A percentile compares a stretch with the other conserved stretches of the same genome.
These are phyloP conservation scores for Dendryphion nanum DNA, from an alignment of 2,329 filamentous ascomycete genomes.

Conservation along the genomic window DNA sequence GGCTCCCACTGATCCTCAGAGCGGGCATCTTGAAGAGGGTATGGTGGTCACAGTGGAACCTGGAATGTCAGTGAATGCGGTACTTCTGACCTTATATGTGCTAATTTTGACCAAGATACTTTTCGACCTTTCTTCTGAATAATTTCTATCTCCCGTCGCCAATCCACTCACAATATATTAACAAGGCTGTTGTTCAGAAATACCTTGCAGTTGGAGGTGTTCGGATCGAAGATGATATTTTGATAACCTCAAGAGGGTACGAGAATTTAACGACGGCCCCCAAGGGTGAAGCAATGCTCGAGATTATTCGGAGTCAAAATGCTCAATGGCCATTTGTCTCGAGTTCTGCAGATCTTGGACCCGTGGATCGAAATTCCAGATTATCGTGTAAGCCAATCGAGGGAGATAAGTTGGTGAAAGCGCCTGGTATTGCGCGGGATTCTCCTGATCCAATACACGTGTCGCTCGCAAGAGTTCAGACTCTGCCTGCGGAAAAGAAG, in stretches of 20 bases:
- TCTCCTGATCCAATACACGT: slow-evolving; percentile 10
- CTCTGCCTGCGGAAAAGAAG: slow-evolving; percentile 15
- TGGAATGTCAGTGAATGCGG: slow-evolving; percentile 41
- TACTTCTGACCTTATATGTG: background rate
- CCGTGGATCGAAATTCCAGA: background rate
- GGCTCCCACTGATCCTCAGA: slow-evolving; percentile 31
- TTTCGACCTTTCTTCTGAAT: slow-evolving; percentile 83
- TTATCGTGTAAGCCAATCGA: no score
- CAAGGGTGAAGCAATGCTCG: slow-evolving; percentile 66
- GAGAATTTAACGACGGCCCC: slow-evolving; percentile 72
- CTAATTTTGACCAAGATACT: slow-evolving; percentile 64
- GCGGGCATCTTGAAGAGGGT: slow-evolving; percentile 47
- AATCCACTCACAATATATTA: slow-evolving; percentile 72
- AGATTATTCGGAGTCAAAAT: slow-evolving; percentile 45
- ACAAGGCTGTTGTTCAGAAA: slow-evolving; percentile 67
- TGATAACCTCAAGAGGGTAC: slow-evolving; percentile 67
- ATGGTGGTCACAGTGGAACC: slow-evolving; percentile 59
- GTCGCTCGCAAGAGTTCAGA: slow-evolving; percentile 20
- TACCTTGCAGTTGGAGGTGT: slow-evolving; percentile 84
- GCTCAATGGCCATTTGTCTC: slow-evolving; percentile 3
- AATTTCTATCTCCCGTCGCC: slow-evolving; percentile 70
- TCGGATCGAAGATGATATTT: slow-evolving; percentile 69
- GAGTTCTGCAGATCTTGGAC: background rate
- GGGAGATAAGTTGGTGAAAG: slow-evolving; percentile 14
- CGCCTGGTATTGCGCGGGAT: slow-evolving; percentile 24